phyloP scores from a whole-genome alignment of 1,284 basidiomycete species.

The Cryptococcus hybrid region DNA sequence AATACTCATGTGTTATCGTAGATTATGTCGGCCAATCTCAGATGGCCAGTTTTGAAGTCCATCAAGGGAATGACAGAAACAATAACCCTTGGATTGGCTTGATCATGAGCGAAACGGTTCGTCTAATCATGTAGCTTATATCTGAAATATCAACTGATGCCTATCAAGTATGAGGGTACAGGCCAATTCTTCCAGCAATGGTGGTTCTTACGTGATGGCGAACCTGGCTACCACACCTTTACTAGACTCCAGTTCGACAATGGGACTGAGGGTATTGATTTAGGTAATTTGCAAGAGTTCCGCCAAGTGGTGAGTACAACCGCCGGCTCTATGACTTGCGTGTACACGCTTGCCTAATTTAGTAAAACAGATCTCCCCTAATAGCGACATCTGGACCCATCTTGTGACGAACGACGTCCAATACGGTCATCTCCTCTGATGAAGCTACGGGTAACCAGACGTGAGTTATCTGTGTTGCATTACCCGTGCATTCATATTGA shows the following conservation, averaged over 20 bases:
- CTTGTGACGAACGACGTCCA: conserved; percentile 20
- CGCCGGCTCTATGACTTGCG: conserved; percentile 1
- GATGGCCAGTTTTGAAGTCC: conserved; percentile 10
- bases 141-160: neutral
- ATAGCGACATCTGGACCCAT: conserved; percentile 24
- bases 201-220: conserved; percentile 37
- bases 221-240: conserved; percentile 34
- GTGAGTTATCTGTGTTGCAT: neutral
- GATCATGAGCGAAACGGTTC: conserved; percentile 12
- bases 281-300: conserved; percentile 26
- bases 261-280: conserved; percentile 1
- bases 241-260: conserved; percentile 25
- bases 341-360: too few relatives aligned
- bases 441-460: conserved; percentile 10
- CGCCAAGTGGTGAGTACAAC: conserved; percentile 19
- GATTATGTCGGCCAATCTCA: conserved; percentile 8
- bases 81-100: conserved; percentile 11
- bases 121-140: neutral
- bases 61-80: neutral
- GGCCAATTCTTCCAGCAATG: conserved; percentile 33
- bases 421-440: conserved; percentile 15
- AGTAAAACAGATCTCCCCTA: conserved; percentile 11
- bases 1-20: neutral
- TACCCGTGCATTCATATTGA: neutral
- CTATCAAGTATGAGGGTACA: conserved; percentile 6